Conservation (phyloP, 495 filamentous ascomycete genomes). For the Zalerion maritima region DNA sequence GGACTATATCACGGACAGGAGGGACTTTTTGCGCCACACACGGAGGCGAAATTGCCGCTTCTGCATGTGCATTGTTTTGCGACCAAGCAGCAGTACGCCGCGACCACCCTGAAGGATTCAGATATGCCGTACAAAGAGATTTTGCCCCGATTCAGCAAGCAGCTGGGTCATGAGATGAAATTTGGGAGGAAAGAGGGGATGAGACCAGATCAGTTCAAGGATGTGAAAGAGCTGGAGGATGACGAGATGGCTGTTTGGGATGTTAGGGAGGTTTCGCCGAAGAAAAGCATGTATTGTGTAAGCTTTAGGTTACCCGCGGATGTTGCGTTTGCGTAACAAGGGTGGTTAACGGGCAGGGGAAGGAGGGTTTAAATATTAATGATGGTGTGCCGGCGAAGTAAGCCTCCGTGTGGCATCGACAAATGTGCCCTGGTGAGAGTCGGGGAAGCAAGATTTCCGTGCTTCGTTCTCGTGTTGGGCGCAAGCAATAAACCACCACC, state of each 20-base stretch:
- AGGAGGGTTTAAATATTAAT: no score
- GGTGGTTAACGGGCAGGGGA: no score
- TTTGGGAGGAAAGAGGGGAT: constrained; percentile 37
- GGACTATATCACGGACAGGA: constrained; percentile 64
- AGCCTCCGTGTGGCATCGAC: no score
- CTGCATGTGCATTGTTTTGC: constrained; percentile 88
- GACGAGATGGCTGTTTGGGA: constrained; percentile 53
- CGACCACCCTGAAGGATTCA: constrained; percentile 25
- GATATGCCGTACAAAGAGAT: constrained; percentile 49
- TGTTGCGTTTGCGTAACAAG: constrained; percentile 77
- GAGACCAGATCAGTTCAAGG: constrained; percentile 1
- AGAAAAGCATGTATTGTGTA: constrained; percentile 93
- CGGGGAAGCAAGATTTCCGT: no score
- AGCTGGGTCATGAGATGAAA: constrained; percentile 46
- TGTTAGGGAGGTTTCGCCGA: constrained; percentile 79
- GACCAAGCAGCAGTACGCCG: constrained; percentile 56
- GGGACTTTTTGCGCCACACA: constrained; percentile 46
- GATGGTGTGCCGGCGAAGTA: no score
- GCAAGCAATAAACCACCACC: no score
- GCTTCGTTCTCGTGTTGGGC: no score
- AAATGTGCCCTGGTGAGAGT: no score
- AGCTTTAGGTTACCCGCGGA: constrained; percentile 70
- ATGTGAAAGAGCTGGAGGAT: constrained; percentile 20
- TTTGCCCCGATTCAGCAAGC: constrained; percentile 47
- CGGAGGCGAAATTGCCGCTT: constrained; percentile 48